Conservation (phyloP, 2,329 filamentous ascomycete species). For the Monascus ruber region DNA sequence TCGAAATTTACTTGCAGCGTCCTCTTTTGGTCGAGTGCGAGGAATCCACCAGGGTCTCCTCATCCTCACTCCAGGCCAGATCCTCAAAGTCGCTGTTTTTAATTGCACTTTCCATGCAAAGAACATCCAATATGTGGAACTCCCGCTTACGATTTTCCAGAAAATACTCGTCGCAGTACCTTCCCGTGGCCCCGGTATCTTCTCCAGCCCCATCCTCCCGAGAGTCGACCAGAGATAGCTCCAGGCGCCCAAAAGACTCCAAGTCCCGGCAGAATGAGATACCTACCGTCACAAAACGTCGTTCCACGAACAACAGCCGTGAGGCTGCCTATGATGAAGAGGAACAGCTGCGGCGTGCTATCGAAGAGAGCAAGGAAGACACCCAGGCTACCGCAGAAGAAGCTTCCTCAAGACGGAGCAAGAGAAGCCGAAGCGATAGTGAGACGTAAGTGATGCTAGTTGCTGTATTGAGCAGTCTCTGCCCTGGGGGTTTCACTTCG, state of each 20-base stretch:
- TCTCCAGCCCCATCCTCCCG: conserved; percentile 33
- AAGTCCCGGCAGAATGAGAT: conserved; percentile 41
- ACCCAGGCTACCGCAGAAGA: conserved; percentile 45
- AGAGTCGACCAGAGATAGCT: conserved; percentile 30
- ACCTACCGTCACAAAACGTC: conserved; percentile 59
- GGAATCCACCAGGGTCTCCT: background rate
- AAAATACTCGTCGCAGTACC: conserved; percentile 52
- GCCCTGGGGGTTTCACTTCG: too few species aligned
- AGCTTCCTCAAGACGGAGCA: conserved; percentile 52
- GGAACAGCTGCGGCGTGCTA: conserved; percentile 73
- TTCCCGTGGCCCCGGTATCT: conserved; percentile 44
- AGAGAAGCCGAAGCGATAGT: conserved; percentile 79
- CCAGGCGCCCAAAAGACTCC: conserved; percentile 28
- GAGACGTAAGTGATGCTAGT: conserved; percentile 62
- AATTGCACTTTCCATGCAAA: background rate
- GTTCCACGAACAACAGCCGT: conserved; percentile 95
- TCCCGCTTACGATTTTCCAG: conserved; percentile 33
- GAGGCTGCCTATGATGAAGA: conserved; percentile 94
- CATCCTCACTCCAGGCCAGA: background rate
- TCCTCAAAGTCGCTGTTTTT: background rate
- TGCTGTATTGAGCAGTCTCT: background rate
- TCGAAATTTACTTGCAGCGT: background rate
- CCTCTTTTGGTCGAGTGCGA: too few species aligned
- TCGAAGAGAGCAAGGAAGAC: conserved; percentile 90
- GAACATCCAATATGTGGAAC: conserved; percentile 4